Conservation (phyloP, 2,329 filamentous ascomycete genomes). For the Trichoderma sp. region DNA sequence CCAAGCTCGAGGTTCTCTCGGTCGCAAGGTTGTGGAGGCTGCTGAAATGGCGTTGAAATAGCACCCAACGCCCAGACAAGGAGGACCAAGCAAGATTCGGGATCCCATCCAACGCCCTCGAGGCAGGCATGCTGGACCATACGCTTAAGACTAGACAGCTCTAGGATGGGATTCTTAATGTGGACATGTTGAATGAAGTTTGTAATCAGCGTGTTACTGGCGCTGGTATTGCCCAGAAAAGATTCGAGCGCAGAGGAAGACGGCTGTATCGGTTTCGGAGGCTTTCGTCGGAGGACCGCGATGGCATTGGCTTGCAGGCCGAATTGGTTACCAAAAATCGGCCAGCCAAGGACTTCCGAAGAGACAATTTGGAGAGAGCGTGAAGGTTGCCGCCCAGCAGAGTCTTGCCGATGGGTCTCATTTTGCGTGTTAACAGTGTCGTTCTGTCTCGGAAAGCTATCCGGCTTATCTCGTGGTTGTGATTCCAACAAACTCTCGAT, state of each 20-base stretch:
- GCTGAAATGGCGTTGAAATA: not conserved
- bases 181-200: not conserved
- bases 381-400: not conserved
- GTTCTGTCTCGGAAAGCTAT: not conserved
- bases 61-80: not conserved
- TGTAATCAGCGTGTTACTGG: not conserved
- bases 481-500: not conserved
- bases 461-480: not conserved
- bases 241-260: not conserved
- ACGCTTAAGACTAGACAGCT: not conserved
- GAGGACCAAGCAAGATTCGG: not conserved
- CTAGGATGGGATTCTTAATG: not conserved
- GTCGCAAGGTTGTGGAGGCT: not conserved
- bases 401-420: not conserved
- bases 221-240: not conserved
- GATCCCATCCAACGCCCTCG: not conserved
- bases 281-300: not conserved
- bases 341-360: not conserved
- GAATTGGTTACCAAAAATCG: not conserved
- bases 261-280: not conserved
- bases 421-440: not conserved
- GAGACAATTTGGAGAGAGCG: not conserved
- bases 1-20: not conserved
- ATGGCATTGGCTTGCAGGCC: not conserved
- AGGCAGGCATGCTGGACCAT: not conserved